Base-by-base conservation (phyloP, 2,329 filamentous ascomycete species). In the Fusarium lyarnte region DNA sequence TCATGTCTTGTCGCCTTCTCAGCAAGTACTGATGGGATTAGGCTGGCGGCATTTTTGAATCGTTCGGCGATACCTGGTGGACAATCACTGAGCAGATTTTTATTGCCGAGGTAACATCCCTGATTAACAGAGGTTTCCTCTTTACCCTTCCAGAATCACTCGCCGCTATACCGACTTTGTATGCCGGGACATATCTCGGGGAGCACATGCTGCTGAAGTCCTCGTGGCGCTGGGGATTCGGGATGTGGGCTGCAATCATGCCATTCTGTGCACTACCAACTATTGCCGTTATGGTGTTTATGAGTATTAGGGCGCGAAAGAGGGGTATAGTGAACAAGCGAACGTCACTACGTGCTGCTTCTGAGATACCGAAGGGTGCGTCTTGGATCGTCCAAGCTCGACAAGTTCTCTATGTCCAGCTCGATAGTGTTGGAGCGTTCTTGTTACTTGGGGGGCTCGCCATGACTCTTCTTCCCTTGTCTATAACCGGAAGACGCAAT, bases 71-170 rank as follows among this genome's bases (percentile, higher is more conserved):
- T 33, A 69, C 67, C 1, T 69, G 67, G 65, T 70, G 65, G 54
- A 70, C 63, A 33, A 69, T 70, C 1, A 70, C 68, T 0, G 60
- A 70, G 9, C 68, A 70, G 38, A 69, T 70, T 45, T 70, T 70
- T 14, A 58, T 70, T 17, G 68, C 68, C 7, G 60, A 69, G 6
- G 68, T 69, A 3, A 70, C 65, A 10, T 69, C 60, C 7, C 51
- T 70, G 5, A 58, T 70, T 2, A 70, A 70, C 38, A 41, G 65
- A 53, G 68, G 65, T 4, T 55, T 70, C 38, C 36, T 65, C 3
- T 58, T 69, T 11, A 60, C 67, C 3, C 51, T 70, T 1, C 67
- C 67, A 1, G 29, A 70, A 35, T 70, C 67, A 8, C 27, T 70
- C 6, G 39, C 67, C 5, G 65, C 67, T 10, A 70, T 70, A 23